Evolutionary conservation across 78 protist species (phyloP).

Genomic region (Tieghemostelium lacteum): DNA sequence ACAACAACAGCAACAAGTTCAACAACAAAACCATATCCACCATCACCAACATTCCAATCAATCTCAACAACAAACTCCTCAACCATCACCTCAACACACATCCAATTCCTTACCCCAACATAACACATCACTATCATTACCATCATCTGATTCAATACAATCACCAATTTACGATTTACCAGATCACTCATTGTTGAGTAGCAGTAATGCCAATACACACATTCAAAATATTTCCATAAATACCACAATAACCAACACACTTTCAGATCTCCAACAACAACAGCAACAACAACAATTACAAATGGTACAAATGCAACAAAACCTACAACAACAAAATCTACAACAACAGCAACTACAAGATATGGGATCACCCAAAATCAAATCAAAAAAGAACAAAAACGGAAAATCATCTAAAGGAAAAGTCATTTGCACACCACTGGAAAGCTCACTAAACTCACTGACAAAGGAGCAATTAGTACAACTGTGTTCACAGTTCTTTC

Average conservation of each 20-base stretch:
- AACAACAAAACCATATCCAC: constrained; percentile 16
- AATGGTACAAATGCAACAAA: background rate
- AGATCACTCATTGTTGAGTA: constrained; percentile 45
- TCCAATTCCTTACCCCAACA: constrained; percentile 4
- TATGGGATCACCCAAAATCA: constrained; percentile 19
- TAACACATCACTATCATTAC: background rate
- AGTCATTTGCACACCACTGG: constrained; percentile 9
- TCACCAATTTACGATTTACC: constrained; percentile 41
- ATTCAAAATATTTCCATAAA: background rate
- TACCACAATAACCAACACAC: background rate
- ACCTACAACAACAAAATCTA: background rate
- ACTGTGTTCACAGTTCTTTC: constrained; percentile 38
- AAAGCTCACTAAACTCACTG: constrained; percentile 56
- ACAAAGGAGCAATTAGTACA: constrained; percentile 65
- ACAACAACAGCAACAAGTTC: constrained; percentile 37
- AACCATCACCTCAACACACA: constrained; percentile 43
- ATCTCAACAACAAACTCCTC: constrained; percentile 48
- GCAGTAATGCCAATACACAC: background rate
- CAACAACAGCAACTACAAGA: background rate
- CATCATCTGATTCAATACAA: constrained; percentile 52
- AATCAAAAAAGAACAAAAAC: constrained; percentile 9
- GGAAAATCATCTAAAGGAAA: background rate
- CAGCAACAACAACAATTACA: background rate
- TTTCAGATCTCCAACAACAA: constrained; percentile 1
- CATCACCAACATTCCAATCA: background rate